These are phyloP conservation scores for Penicillium fuscoglaucum DNA, from an alignment of 2,329 filamentous ascomycete species.

Conservation along the genomic window DNA sequence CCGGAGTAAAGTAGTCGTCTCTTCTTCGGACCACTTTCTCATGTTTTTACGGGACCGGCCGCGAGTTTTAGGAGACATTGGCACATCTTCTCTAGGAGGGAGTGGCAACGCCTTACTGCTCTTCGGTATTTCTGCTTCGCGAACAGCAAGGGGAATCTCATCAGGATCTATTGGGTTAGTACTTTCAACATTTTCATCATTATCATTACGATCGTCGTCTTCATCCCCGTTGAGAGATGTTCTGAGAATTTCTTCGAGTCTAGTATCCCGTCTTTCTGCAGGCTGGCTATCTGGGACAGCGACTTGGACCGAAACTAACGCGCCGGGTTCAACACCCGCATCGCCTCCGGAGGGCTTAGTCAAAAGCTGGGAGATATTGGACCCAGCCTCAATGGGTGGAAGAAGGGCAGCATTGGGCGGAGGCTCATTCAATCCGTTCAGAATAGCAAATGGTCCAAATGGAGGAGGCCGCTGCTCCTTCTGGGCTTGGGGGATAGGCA, in stretches of 20 bases:
- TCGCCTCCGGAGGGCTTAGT: slow-evolving; percentile 36
- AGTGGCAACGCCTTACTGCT: slow-evolving; percentile 6
- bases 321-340: slow-evolving; percentile 25
- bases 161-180: slow-evolving; percentile 8
- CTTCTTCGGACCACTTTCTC: slow-evolving; percentile 60
- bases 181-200: slow-evolving; percentile 16
- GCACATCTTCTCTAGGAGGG: slow-evolving; percentile 20
- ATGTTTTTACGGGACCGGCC: slow-evolving; percentile 51
- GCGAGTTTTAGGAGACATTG: slow-evolving; percentile 35
- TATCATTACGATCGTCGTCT: slow-evolving; percentile 19
- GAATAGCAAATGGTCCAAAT: slow-evolving; percentile 48
- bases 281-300: slow-evolving; percentile 23
- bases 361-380: slow-evolving; percentile 37
- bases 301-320: slow-evolving; percentile 17
- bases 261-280: slow-evolving; percentile 35
- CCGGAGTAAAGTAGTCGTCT: slow-evolving; percentile 58
- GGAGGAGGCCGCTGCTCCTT: slow-evolving; percentile 47
- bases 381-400: slow-evolving; percentile 59
- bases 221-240: slow-evolving; percentile 26
- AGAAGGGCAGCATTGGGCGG: slow-evolving; percentile 62
- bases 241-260: slow-evolving; percentile 39
- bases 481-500: slow-evolving; percentile 50
- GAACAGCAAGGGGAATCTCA: not conserved
- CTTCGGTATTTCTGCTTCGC: slow-evolving; percentile 11
- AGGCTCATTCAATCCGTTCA: slow-evolving; percentile 64